These are phyloP conservation scores for Triticum dicoccoides DNA, from an alignment of 176 grass and related monocot genomes.

Conservation along the genomic window DNA sequence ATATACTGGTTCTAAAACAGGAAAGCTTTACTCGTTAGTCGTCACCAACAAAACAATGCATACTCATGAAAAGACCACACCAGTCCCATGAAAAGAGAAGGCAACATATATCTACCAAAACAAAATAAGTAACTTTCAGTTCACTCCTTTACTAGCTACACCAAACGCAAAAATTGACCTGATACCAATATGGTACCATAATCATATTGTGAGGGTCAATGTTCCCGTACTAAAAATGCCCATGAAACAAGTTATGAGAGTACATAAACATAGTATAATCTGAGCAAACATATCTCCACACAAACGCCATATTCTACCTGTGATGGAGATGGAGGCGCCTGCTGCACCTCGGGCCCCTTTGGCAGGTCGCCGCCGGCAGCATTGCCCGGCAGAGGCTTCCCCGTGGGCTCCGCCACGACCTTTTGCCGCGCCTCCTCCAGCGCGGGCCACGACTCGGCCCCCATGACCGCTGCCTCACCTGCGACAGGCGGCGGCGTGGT, in stretches of 20 bases:
- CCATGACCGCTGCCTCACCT: conserved; percentile 50
- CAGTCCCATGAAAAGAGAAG: not conserved
- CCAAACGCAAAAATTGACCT: not conserved
- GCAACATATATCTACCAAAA: not conserved
- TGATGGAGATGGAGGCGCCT: not conserved
- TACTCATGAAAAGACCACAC: not conserved
- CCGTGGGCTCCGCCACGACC: conserved; percentile 8
- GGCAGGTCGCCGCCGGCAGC: conserved; percentile 6
- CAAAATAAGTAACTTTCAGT: not conserved
- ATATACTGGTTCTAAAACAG: not conserved
- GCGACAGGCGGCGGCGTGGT: conserved; percentile 17
- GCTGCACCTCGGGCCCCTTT: conserved; percentile 19
- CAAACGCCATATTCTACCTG: conserved; percentile 31
- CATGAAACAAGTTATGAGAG: not conserved
- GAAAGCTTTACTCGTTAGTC: not conserved
- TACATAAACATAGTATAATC: not conserved
- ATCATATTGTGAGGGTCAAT: not conserved
- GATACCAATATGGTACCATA: not conserved
- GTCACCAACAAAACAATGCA: not conserved
- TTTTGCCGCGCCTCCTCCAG: conserved; percentile 60
- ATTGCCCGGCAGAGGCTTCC: conserved; percentile 35
- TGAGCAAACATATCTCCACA: not conserved
- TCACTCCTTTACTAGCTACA: not conserved
- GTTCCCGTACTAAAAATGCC: not conserved
- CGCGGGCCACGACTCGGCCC: conserved; percentile 60